Evolutionary conservation across 2,329 filamentous ascomycete genomes (phyloP), one percentile per base, ranked within the genome.

Genomic region (Calcarisporium arbuscula): DNA sequence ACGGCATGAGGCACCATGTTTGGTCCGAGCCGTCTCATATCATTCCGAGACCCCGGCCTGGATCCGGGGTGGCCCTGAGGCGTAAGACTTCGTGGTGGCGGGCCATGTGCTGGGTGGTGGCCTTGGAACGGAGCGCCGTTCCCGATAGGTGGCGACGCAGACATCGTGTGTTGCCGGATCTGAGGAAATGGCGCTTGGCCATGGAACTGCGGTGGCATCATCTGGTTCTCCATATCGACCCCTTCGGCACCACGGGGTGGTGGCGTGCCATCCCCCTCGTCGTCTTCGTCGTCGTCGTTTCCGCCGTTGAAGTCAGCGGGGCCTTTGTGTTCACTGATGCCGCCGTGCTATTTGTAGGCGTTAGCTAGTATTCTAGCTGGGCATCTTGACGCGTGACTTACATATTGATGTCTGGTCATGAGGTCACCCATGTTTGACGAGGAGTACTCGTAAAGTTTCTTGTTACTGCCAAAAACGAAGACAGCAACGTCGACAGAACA

Each of bases 401-500:
- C 90, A 62, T 89, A 95, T 77, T 88, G 82, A 57, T 95, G 94
- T 57, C 87, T 77, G 33, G 77, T 76, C 47, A 98, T 79, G 32
- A 94, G 85, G 45, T 95, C 87, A 58, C 82, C 82, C 75, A 98
- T 95, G 60, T 95, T 87, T 49, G 79, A 72, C 14, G 90, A 96
- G 10, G 89, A 96, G 61, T 95, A 98, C 62, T 98, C 88, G 63
- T 96, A 95, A 18, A 98, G 74, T 67, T 96, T 96, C 74, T 96
- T 98, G 64, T 98, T 98, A 65, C 86, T 89, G 45, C 90, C 90
- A 56, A 96, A 96, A 53, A 98, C 95, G 60, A 98, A 92, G 54
- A 98, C 92, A 26, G 92, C 92, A 48, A 98, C 92, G 60, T 98
- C 92, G 58, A 98, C 92, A 25, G 89, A 95, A 62, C 92, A 98